Percentiles rank a stretch among this genome's conserved stretches.
Evolutionary conservation across 495 filamentous ascomycete species (phyloP).

Genomic region (Amniculicola lignicola): DNA sequence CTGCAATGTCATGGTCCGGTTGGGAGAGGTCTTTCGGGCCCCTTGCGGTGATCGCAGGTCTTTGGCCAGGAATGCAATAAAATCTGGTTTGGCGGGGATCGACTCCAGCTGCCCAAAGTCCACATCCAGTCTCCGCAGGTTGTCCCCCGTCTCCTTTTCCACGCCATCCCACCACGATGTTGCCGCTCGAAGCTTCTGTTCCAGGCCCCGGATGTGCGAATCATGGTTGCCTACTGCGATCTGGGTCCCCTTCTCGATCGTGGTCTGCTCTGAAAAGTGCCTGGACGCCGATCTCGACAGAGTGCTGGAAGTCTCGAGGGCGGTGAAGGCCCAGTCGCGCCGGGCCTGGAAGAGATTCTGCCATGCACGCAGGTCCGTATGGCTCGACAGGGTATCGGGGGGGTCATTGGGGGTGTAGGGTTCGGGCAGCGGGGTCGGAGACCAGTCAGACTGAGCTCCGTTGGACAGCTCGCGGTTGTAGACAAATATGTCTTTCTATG

Average conservation of each 20-base stretch:
- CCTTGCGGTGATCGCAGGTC: conserved; percentile 19
- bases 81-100: conserved; percentile 60
- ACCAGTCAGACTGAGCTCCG: conserved; percentile 40
- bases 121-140: conserved; percentile 65
- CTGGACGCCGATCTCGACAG: conserved; percentile 55
- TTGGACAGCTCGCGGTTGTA: conserved; percentile 70
- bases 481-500: conserved; percentile 78
- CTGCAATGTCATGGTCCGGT: conserved; percentile 52
- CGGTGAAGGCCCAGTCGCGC: conserved; percentile 66
- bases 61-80: conserved; percentile 48
- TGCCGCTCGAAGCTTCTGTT: conserved; percentile 69
- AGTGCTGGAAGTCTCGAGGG: conserved; percentile 60
- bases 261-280: conserved; percentile 61
- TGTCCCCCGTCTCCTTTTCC: conserved; percentile 63
- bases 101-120: conserved; percentile 60
- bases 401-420: conserved; percentile 57
- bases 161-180: conserved; percentile 69
- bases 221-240: conserved; percentile 80
- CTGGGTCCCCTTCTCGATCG: conserved; percentile 68
- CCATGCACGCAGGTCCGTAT: conserved; percentile 76
- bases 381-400: conserved; percentile 70
- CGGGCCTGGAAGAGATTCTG: conserved; percentile 73
- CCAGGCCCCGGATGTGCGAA: conserved; percentile 67
- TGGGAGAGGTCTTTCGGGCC: conserved; percentile 17
- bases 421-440: conserved; percentile 54